Base-by-base conservation (phyloP, 495 filamentous ascomycete species). In the Penicillium verhagenii region DNA sequence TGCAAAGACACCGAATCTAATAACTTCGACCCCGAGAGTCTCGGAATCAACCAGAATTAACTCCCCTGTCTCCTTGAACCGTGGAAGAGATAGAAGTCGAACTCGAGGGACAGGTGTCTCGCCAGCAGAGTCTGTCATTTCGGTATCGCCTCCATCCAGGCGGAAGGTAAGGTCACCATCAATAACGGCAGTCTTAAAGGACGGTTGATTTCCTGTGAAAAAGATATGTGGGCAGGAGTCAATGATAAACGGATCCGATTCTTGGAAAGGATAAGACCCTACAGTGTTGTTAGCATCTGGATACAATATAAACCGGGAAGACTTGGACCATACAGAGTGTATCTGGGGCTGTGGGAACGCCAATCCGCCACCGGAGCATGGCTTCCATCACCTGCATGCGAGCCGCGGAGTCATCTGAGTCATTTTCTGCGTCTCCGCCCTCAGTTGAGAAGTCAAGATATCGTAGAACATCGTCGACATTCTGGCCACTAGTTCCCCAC, bases 261-360 rank as follows among this genome's bases (percentile, higher is more conserved):
- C 85, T 73, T 96, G 90, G 72, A 95, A 97, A 8, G 94, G 94
- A 68, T 97, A 97, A 51, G 87, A 88, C 93, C 92, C 91, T 96
- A 56, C 31, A 21, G 19, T 31, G 39, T 18, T 35, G 28, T 60
- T 51, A 61, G 56, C 49, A 60, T 45, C n/a, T 25, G 8, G 2
- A 31, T n/a, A 31, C 2, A 23, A 25, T 40, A 19, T 24, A 25
- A 24, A 13, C 8, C n/a, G 1, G 21, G 20, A 52, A 31, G 39
- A 24, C 25, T 11, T 5, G 14, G 50, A 77, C 90, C n/a, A 76
- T 79, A 96, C 93, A 97, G 51, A 98, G 68, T 3, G 94, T 99
- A 72, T 99, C 94, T 1, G 94, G 94, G 4, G 95, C 95, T 1
- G 94, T 98, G 13, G 94, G 94, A n/a, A 93, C 93, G 50, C 82